Evolutionary conservation across 2,329 filamentous ascomycete species (phyloP).

Genomic region (Ophiosphaerella korrae): DNA sequence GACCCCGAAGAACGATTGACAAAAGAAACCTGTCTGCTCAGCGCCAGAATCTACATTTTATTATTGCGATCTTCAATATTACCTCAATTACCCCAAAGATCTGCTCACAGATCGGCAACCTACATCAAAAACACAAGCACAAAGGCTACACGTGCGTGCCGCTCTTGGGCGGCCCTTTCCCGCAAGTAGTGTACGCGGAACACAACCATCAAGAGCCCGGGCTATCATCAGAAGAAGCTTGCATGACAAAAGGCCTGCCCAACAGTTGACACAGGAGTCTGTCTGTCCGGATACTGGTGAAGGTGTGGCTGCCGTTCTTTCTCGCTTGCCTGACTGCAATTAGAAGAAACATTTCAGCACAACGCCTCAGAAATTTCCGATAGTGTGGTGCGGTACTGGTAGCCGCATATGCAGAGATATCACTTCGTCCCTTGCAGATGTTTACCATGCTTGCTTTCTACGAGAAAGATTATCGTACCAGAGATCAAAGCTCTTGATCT

Average conservation of each 20-base stretch:
- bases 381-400: constrained; percentile 1
- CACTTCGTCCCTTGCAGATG: constrained; percentile 9
- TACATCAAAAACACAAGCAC: constrained; percentile 19
- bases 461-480: too few relatives aligned
- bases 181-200: constrained; percentile 23
- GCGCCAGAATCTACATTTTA: not conserved
- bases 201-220: constrained; percentile 11
- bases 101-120: constrained; percentile 26
- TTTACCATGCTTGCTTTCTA: not conserved
- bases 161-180: constrained; percentile 23
- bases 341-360: constrained; percentile 6
- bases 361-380: constrained; percentile 5
- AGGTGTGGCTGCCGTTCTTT: constrained; percentile 4
- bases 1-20: constrained; percentile 5
- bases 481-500: not conserved
- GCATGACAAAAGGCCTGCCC: not conserved
- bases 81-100: constrained; percentile 25
- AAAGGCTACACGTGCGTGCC: constrained; percentile 11
- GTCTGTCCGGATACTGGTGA: constrained; percentile 11
- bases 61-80: constrained; percentile 35
- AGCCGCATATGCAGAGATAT: constrained; percentile 8
- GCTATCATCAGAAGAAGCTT: too few relatives aligned
- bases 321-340: not conserved
- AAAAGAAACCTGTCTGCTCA: not conserved
- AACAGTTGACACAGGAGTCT: constrained; percentile 9